phyloP scores from a whole-genome alignment of 768 basidiomycete genomes.

The Cantharellus anzutake region DNA sequence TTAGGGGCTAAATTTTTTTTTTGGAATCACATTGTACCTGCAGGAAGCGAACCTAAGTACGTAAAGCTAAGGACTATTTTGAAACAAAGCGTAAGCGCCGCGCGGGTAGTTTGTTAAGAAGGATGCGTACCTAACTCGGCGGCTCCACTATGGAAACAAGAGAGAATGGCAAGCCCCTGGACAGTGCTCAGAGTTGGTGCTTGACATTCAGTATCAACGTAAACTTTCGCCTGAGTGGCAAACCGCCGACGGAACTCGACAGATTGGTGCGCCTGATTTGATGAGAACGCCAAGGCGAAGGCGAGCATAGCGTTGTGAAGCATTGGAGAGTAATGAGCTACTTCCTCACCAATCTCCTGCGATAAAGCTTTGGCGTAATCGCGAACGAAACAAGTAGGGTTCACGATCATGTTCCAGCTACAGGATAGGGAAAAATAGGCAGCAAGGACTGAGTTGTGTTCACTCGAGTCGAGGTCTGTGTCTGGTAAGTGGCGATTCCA shows the following conservation, averaged over 20 bases:
- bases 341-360: background rate
- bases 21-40: background rate
- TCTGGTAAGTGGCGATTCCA: no score
- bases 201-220: slow-evolving; percentile 23
- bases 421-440: background rate
- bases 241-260: slow-evolving; percentile 16
- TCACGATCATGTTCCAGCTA: background rate
- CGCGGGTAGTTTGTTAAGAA: background rate
- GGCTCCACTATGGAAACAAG: slow-evolving; percentile 21
- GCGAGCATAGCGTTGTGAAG: slow-evolving; percentile 46
- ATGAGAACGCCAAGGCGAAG: slow-evolving; percentile 22
- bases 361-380: background rate
- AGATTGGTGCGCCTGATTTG: slow-evolving; percentile 19
- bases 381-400: background rate
- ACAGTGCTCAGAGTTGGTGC: slow-evolving; percentile 25
- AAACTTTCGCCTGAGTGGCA: slow-evolving; percentile 22
- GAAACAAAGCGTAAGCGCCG: background rate
- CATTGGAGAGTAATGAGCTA: slow-evolving; percentile 42
- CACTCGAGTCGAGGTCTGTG: background rate
- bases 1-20: background rate
- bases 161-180: slow-evolving; percentile 22
- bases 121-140: slow-evolving; percentile 20
- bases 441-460: background rate
- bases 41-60: slow-evolving; percentile 20
- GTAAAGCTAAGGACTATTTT: slow-evolving; percentile 19